Base-by-base conservation (phyloP, 768 basidiomycete species). In the Pleurotus tuber-regium region DNA sequence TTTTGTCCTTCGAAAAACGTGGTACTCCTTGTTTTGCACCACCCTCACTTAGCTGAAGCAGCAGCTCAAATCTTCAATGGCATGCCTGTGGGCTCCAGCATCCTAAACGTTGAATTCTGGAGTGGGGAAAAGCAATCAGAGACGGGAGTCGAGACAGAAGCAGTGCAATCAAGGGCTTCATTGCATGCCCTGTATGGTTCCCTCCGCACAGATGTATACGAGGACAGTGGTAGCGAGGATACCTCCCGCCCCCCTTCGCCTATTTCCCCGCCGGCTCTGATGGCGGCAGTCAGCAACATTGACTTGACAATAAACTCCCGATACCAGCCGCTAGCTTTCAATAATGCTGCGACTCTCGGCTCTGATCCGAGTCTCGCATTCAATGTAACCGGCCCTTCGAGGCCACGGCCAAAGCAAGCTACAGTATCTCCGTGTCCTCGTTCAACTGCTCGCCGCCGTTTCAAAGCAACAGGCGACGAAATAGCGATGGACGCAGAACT, bases 131-230 rank as follows among this genome's bases (percentile, higher is more conserved):
- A 24, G n/a, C n/a, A n/a, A n/a, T 28, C 30, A 35, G 12, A 18
- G 6, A 11, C n/a, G 18, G 46, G 12, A 3, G 42, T 18, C 25
- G 47, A 50, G 38, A 24, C 25, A 30, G 31, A 36, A 41, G 47
- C 28, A 11, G 31, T 29, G 35, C 16, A 23, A 36, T 26, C 46
- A 14, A 25, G 16, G 25, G 12, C 23, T 47, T 19, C 16, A 14
- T 12, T 16, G 30, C 23, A 50, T 21, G 9, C n/a, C 33, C 28
- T 57, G 26, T 54, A 54, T 18, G 42, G 33, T 25, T 30, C 30
- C 31, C 52, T 53, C 36, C 51, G 43, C 25, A 49, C 26, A 33
- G 30, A 48, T 11, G 50, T 52, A 9, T 55, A 55, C 33, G 50
- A 44, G 46, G 49, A 51, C 38, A 40, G 18, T 23, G 49, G 50